Evolutionary conservation across 2,329 filamentous ascomycete genomes (phyloP), one percentile per base, ranked within the genome.

Genomic region (Colletotrichum chlorophyti): DNA sequence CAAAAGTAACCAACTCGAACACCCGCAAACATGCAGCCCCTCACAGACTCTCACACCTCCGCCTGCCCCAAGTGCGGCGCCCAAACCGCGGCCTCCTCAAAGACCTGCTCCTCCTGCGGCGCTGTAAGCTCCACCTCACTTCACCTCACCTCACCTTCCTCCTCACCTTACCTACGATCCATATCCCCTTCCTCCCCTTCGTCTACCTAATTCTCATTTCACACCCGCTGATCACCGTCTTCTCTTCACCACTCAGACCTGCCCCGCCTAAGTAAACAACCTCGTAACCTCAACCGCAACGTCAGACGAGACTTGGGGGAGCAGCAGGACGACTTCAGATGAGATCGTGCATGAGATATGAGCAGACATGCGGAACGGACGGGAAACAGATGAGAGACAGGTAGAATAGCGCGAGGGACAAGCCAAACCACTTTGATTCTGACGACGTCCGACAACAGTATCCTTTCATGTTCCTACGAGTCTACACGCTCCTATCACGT

Each of bases 61-160:
- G 64, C 69, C 65, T 86, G 83, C 78, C 83, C 83, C 75, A 84
- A 82, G 76, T 86, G 83, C 77, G 79, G 77, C 66, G 73, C 76
- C 65, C 61, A 74, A 68, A 77, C 79, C 65, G 66, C 71, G 42
- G 75, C 75, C 65, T 65, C 66, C 37, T 65, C 66, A 74, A 86
- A 86, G 82, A 78, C 76, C 60, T 86, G 83, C 76, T 65, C 68
- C 58, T 74, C 77, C 57, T 86, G 83, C 74, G 83, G 83, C 53
- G 82, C 83, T 67, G 83, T 86, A 76, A 67, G 83, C 77, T 29
- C 29, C 19, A 12, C 24, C 34, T 19, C 26, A 10, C 31, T 38
- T 34, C 48, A 31, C 19, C 27, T 35, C 27, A 37, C 45, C 27
- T 58, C 9, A 42, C 24, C 48, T 31, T n/a, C n/a, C 34, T 23